Percentiles rank a stretch among this genome's conserved stretches.
phyloP scores from a whole-genome alignment of 2,329 filamentous ascomycete genomes.

The Claviceps africana region DNA sequence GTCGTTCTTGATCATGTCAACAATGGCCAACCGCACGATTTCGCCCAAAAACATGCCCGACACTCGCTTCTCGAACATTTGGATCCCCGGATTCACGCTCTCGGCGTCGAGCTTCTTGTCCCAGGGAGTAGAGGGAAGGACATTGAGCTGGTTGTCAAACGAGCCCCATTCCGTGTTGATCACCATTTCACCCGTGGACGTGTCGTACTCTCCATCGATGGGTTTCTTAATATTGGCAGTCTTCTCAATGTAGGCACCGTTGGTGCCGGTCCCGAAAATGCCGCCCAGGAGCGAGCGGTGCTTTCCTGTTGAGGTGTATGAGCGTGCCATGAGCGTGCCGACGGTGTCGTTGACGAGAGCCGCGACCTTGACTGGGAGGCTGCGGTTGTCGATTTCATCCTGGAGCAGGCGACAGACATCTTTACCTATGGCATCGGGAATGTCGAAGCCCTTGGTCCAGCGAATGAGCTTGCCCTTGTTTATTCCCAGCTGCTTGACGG shows the following conservation, averaged over 20 bases:
- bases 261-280: slow-evolving; percentile 95
- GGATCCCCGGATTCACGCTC: slow-evolving; percentile 81
- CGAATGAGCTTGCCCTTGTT: slow-evolving; percentile 89
- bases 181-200: slow-evolving; percentile 82
- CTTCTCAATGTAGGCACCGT: slow-evolving; percentile 95
- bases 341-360: slow-evolving; percentile 96
- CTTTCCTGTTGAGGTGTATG: slow-evolving; percentile 84
- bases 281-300: slow-evolving; percentile 79
- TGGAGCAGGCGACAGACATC: slow-evolving; percentile 89
- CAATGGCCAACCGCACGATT: slow-evolving; percentile 65
- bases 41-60: slow-evolving; percentile 98
- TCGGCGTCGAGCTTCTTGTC: slow-evolving; percentile 65
- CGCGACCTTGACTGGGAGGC: slow-evolving; percentile 83
- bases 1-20: slow-evolving; percentile 57
- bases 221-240: slow-evolving; percentile 70
- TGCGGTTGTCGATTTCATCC: slow-evolving; percentile 71
- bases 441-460: slow-evolving; percentile 98
- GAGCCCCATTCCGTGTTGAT: slow-evolving; percentile 98
- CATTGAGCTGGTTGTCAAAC: slow-evolving; percentile 85
- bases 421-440: slow-evolving; percentile 83
- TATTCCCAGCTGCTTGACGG: slow-evolving; percentile 84
- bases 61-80: slow-evolving; percentile 98
- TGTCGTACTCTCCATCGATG: slow-evolving; percentile 56
- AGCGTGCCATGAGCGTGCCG: slow-evolving; percentile 92
- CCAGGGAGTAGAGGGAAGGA: slow-evolving; percentile 74